These are phyloP conservation scores for Cladorrhinum sp. DNA, from an alignment of 2,329 filamentous ascomycete species.

Conservation along the genomic window DNA sequence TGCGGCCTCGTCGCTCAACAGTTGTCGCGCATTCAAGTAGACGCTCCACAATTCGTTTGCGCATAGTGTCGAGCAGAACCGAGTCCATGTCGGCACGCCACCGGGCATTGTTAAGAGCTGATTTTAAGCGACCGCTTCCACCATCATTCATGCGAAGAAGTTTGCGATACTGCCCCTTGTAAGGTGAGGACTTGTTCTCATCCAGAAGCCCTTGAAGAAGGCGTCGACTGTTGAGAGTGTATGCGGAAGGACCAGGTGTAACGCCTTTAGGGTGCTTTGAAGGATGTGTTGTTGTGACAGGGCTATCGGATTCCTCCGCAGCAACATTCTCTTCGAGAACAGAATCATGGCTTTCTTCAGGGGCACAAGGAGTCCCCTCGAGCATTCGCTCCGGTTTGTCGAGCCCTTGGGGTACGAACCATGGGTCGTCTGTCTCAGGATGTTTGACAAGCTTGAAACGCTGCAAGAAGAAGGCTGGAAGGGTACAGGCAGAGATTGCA, in stretches of 20 bases:
- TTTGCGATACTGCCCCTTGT: constrained; percentile 18
- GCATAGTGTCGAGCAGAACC: constrained; percentile 50
- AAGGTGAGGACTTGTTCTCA: constrained; percentile 10
- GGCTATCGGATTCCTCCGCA: too few relatives aligned
- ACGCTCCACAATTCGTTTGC: constrained; percentile 44
- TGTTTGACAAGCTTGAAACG: constrained; percentile 56
- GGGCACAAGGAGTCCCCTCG: not conserved
- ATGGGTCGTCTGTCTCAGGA: constrained; percentile 50
- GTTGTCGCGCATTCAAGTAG: constrained; percentile 41
- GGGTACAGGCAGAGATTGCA: constrained; percentile 40
- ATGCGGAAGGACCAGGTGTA: constrained; percentile 28
- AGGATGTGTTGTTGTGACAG: not conserved
- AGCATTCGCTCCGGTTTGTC: constrained; percentile 3
- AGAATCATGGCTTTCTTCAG: not conserved
- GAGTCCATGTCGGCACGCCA: constrained; percentile 57
- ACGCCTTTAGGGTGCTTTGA: not conserved
- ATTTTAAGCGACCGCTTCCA: constrained; percentile 4
- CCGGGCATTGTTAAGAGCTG: constrained; percentile 27
- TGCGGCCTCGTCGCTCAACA: constrained; percentile 28
- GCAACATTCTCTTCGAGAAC: not conserved
- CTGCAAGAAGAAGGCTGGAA: constrained; percentile 64
- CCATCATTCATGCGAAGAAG: constrained; percentile 20
- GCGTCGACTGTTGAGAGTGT: constrained; percentile 34
- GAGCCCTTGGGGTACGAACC: constrained; percentile 49
- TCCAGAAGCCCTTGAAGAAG: constrained; percentile 33